Percentiles rank a stretch among this genome's conserved stretches.
Evolutionary conservation across 768 basidiomycete genomes (phyloP).

Genomic region (Lactarius trivialis): DNA sequence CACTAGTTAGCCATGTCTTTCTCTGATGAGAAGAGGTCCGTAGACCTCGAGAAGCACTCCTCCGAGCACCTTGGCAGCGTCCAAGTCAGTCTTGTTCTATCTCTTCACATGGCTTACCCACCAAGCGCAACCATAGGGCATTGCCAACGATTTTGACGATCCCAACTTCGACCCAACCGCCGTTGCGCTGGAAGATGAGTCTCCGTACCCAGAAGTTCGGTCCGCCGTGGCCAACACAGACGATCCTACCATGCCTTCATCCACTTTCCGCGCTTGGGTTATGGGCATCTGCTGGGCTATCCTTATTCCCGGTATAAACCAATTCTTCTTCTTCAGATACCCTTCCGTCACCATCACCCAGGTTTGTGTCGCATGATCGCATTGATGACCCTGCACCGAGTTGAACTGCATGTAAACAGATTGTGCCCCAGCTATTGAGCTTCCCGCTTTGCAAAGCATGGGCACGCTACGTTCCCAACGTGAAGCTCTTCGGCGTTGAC

Average conservation of each 20-base stretch:
- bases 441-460: conserved; percentile 60
- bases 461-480: conserved; percentile 47
- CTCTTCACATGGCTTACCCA: background rate
- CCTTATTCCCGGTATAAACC: conserved; percentile 66
- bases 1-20: conserved; percentile 19
- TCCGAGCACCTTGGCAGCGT: background rate
- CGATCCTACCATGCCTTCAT: conserved; percentile 36
- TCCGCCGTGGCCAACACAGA: conserved; percentile 46
- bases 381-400: conserved; percentile 5
- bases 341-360: conserved; percentile 36
- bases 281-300: conserved; percentile 43
- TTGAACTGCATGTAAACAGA: conserved; percentile 20
- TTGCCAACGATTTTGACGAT: conserved; percentile 29
- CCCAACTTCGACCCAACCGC: conserved; percentile 32
- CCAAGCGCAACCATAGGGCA: background rate
- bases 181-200: conserved; percentile 37
- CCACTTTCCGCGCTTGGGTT: conserved; percentile 35
- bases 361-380: conserved; percentile 19
- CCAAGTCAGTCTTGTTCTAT: background rate
- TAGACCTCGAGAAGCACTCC: conserved; percentile 21
- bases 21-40: conserved; percentile 23
- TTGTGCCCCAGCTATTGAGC: conserved; percentile 63
- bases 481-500: conserved; percentile 44
- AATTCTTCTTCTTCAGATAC: conserved; percentile 71
- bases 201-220: conserved; percentile 49